Conservation (phyloP, 1,284 basidiomycete species). For the Leccinum subrobustum region DNA sequence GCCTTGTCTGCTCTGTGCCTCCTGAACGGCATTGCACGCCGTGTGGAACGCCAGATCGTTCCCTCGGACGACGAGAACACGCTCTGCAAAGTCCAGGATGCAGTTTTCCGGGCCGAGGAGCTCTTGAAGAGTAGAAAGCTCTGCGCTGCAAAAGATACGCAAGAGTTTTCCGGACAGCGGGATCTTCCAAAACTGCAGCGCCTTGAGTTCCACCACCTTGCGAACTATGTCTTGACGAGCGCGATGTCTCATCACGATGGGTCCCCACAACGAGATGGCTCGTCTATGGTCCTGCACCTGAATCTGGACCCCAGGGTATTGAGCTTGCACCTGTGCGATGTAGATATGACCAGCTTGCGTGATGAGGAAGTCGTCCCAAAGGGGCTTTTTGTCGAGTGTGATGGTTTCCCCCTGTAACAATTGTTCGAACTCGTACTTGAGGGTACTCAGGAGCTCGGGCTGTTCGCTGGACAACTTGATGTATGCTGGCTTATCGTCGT, state of each 20-base stretch:
- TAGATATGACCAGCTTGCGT: slow-evolving; percentile 42
- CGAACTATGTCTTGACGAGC: slow-evolving; percentile 45
- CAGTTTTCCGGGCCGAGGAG: slow-evolving; percentile 44
- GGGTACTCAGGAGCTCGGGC: slow-evolving; percentile 44
- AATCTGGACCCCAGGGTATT: slow-evolving; percentile 42
- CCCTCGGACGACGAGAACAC: slow-evolving; percentile 36
- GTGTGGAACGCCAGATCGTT: slow-evolving; percentile 31
- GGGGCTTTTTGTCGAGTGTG: slow-evolving; percentile 43
- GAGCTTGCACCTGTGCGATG: slow-evolving; percentile 41
- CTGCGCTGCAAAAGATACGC: slow-evolving; percentile 44
- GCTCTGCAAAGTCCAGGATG: slow-evolving; percentile 30
- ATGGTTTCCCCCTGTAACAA: slow-evolving; percentile 58
- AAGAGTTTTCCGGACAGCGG: slow-evolving; percentile 45
- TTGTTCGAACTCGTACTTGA: slow-evolving; percentile 60
- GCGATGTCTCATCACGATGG: slow-evolving; percentile 36
- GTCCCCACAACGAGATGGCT: slow-evolving; percentile 53
- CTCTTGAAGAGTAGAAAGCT: slow-evolving; percentile 38
- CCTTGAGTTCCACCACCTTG: slow-evolving; percentile 43
- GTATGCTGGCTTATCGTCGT: slow-evolving; percentile 27
- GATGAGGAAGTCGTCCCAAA: slow-evolving; percentile 65
- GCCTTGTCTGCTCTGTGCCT: slow-evolving; percentile 33
- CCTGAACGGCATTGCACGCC: slow-evolving; percentile 40
- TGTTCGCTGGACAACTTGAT: slow-evolving; percentile 49
- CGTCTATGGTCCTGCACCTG: slow-evolving; percentile 41
- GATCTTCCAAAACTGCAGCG: slow-evolving; percentile 42